Evolutionary conservation across 176 grass and related monocot genomes (phyloP).

Genomic region (Cenchrus fungigraminus): DNA sequence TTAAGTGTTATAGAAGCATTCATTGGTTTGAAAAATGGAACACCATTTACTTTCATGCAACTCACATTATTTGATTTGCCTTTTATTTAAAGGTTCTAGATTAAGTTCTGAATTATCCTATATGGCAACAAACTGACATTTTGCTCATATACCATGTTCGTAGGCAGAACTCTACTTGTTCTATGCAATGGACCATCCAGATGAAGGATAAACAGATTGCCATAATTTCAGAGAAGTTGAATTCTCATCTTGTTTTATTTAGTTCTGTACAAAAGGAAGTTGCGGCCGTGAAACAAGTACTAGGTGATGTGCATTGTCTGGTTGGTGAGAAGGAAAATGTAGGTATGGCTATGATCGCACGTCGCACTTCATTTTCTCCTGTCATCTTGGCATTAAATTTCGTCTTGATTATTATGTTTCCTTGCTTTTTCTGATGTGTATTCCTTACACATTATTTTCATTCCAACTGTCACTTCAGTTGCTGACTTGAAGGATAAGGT

Average conservation of each 20-base stretch:
- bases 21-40: neutral
- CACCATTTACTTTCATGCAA: slow-evolving; percentile 7
- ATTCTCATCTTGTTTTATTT: slow-evolving; percentile 72
- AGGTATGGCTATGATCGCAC: slow-evolving; percentile 52
- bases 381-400: neutral
- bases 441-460: neutral
- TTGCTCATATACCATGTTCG: slow-evolving; percentile 30
- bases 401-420: slow-evolving; percentile 22
- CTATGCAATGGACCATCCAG: slow-evolving; percentile 73
- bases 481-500: slow-evolving; percentile 76
- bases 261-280: slow-evolving; percentile 75
- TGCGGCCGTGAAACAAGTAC: slow-evolving; percentile 51
- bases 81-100: slow-evolving; percentile 2
- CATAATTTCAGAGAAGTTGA: slow-evolving; percentile 76
- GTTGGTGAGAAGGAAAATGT: slow-evolving; percentile 78
- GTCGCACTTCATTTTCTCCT: slow-evolving; percentile 4
- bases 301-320: slow-evolving; percentile 61
- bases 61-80: neutral
- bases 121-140: slow-evolving; percentile 39
- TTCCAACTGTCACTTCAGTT: slow-evolving; percentile 53
- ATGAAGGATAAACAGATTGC: slow-evolving; percentile 74
- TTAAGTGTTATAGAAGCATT: neutral
- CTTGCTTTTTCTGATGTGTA: neutral
- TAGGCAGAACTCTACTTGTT: slow-evolving; percentile 84
- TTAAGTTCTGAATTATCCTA: slow-evolving; percentile 14